Evolutionary conservation across 2,329 filamentous ascomycete species (phyloP).

Genomic region (Westerdykella aurantiaca): DNA sequence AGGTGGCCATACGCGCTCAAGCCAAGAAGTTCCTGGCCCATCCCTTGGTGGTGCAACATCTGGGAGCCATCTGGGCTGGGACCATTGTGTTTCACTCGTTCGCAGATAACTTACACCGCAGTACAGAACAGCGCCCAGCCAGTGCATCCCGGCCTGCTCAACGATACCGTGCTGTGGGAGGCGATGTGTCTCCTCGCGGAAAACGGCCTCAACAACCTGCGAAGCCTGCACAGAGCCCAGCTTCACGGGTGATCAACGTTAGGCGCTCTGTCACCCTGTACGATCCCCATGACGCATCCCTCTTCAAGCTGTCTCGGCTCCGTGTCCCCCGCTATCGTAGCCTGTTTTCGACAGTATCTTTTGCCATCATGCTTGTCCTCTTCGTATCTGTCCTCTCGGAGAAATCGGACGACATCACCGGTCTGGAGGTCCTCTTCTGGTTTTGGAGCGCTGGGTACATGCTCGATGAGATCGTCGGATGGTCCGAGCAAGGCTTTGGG

Average conservation of each 20-base stretch:
- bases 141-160: background rate
- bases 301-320: constrained; percentile 85
- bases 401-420: constrained; percentile 73
- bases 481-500: constrained; percentile 94
- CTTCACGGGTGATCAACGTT: constrained; percentile 37
- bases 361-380: constrained; percentile 75
- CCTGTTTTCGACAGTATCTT: constrained; percentile 80
- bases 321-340: constrained; percentile 89
- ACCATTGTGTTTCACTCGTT: constrained; percentile 91
- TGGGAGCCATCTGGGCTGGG: constrained; percentile 97
- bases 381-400: constrained; percentile 77
- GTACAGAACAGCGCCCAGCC: constrained; percentile 8
- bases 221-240: constrained; percentile 18
- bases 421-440: constrained; percentile 86
- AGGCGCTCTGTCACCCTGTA: constrained; percentile 80
- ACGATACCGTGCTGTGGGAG: background rate
- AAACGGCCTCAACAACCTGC: constrained; percentile 21
- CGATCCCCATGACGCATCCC: constrained; percentile 80
- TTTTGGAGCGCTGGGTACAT: constrained; percentile 97
- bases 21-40: constrained; percentile 90
- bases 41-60: constrained; percentile 83
- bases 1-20: constrained; percentile 87
- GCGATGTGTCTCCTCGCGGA: constrained; percentile 24
- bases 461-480: constrained; percentile 91
- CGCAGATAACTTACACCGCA: constrained; percentile 75